Percentiles rank a stretch among this genome's conserved stretches.
These are phyloP conservation scores for Cynanchum wilfordii DNA, from an alignment of 257 asterid species.

Conservation along the genomic window DNA sequence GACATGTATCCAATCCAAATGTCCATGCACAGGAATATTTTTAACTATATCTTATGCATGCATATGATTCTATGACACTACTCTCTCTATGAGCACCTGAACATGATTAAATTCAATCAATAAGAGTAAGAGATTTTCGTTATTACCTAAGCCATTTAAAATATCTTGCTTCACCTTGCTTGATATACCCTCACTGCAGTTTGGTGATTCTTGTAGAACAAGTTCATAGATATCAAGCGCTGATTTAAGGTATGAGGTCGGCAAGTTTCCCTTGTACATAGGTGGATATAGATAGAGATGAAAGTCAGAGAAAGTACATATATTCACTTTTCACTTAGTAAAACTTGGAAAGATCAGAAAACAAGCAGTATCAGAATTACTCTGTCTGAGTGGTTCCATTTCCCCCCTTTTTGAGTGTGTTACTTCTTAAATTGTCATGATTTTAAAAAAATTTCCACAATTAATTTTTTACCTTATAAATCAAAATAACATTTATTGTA, in stretches of 20 bases:
- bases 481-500: not conserved
- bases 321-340: not conserved
- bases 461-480: too few relatives aligned
- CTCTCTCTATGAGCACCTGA: not conserved
- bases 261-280: slow-evolving; percentile 73
- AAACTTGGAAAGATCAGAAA: not conserved
- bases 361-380: slow-evolving; percentile 2
- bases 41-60: not conserved
- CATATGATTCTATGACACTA: not conserved
- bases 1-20: not conserved
- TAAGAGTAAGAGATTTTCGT: slow-evolving; percentile 12
- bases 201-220: slow-evolving; percentile 62
- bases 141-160: slow-evolving; percentile 82
- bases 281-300: slow-evolving; percentile 10
- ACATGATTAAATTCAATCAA: slow-evolving; percentile 7
- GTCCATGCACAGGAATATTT: not conserved
- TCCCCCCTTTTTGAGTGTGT: too few relatives aligned
- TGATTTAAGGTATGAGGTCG: slow-evolving; percentile 59
- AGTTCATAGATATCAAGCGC: slow-evolving; percentile 79
- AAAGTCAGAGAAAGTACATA: slow-evolving; percentile 10
- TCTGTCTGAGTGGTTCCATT: not conserved
- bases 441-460: not conserved
- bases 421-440: too few relatives aligned
- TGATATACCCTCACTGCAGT: slow-evolving; percentile 43
- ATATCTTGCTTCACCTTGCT: slow-evolving; percentile 98